A percentile compares a stretch with the other conserved stretches of the same genome.
These are phyloP conservation scores for Phytophthora gonapodyides DNA, from an alignment of 352 stramenopile genomes.

Conservation along the genomic window DNA sequence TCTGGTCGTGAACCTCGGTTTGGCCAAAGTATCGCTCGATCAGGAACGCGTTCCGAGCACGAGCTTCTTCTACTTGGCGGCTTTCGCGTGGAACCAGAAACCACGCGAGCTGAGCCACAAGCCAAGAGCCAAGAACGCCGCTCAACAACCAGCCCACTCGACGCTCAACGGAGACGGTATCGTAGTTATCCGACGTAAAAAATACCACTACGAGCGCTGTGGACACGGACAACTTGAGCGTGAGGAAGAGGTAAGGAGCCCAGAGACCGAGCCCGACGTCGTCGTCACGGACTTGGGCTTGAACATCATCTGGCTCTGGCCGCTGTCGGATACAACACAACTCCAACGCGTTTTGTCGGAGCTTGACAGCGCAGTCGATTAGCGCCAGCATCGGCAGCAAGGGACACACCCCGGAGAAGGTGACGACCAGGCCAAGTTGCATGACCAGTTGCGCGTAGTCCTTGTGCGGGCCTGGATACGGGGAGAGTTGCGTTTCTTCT, in stretches of 20 bases:
- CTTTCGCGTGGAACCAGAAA: constrained; percentile 41
- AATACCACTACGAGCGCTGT: constrained; percentile 35
- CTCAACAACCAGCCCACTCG: constrained; percentile 44
- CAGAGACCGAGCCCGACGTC: constrained; percentile 32
- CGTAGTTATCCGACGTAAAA: constrained; percentile 42
- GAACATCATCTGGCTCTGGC: constrained; percentile 35
- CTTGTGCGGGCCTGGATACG: constrained; percentile 39
- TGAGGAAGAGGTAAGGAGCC: constrained; percentile 36
- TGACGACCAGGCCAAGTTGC: constrained; percentile 49
- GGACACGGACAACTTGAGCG: constrained; percentile 39
- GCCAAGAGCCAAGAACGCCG: constrained; percentile 33
- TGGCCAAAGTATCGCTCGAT: constrained; percentile 55
- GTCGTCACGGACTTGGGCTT: constrained; percentile 12
- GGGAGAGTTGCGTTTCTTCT: constrained; percentile 24
- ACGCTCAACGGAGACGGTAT: constrained; percentile 29
- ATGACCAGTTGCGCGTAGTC: constrained; percentile 50
- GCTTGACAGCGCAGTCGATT: constrained; percentile 43
- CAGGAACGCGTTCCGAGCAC: constrained; percentile 46
- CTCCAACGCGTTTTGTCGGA: constrained; percentile 50
- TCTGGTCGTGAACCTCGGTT: constrained; percentile 10
- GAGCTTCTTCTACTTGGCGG: constrained; percentile 21
- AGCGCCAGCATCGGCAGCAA: constrained; percentile 47
- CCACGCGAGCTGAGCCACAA: constrained; percentile 44
- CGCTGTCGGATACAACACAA: constrained; percentile 49
- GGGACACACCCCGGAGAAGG: constrained; percentile 51